phyloP scores from a whole-genome alignment of 768 basidiomycete species.

The Plicaturopsis crispa region DNA sequence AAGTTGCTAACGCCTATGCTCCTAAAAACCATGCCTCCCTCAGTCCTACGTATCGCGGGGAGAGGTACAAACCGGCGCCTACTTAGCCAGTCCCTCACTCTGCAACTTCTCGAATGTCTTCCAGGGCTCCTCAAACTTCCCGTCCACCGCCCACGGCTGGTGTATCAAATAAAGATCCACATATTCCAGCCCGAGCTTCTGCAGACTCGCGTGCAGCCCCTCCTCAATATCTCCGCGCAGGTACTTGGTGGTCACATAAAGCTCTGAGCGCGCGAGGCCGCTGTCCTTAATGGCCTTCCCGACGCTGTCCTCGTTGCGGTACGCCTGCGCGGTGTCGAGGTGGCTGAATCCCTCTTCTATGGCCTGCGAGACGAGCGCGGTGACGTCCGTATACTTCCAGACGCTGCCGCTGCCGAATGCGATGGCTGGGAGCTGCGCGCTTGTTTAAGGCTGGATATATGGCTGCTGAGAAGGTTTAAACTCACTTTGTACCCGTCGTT shows the following conservation, averaged over 20 bases:
- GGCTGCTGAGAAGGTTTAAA: conserved; percentile 3
- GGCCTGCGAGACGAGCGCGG: conserved; percentile 31
- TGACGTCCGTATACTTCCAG: conserved; percentile 33
- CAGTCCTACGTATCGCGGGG: too few relatives aligned
- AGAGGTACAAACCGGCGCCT: too few relatives aligned
- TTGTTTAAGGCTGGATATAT: not conserved
- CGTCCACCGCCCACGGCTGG: conserved; percentile 23
- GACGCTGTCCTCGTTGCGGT: conserved; percentile 9
- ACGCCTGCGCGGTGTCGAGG: conserved; percentile 4
- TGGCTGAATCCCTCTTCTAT: conserved; percentile 3
- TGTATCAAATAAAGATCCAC: conserved; percentile 74
- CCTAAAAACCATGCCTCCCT: conserved; percentile 23
- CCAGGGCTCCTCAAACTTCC: conserved; percentile 39
- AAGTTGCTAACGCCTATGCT: conserved; percentile 75
- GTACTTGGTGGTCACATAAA: conserved; percentile 19
- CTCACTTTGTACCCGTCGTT: conserved; percentile 34
- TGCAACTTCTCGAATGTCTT: conserved; percentile 46
- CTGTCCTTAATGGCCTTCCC: conserved; percentile 13
- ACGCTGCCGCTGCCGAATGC: conserved; percentile 5
- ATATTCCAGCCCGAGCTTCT: conserved; percentile 50
- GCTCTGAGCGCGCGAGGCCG: conserved; percentile 13
- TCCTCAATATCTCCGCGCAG: conserved; percentile 26
- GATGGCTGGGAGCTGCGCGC: conserved; percentile 6
- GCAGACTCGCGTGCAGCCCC: conserved; percentile 38
- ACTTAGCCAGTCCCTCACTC: conserved; percentile 28